These are phyloP conservation scores for Endocarpon pusillum DNA, from an alignment of 495 filamentous ascomycete genomes.

Conservation along the genomic window DNA sequence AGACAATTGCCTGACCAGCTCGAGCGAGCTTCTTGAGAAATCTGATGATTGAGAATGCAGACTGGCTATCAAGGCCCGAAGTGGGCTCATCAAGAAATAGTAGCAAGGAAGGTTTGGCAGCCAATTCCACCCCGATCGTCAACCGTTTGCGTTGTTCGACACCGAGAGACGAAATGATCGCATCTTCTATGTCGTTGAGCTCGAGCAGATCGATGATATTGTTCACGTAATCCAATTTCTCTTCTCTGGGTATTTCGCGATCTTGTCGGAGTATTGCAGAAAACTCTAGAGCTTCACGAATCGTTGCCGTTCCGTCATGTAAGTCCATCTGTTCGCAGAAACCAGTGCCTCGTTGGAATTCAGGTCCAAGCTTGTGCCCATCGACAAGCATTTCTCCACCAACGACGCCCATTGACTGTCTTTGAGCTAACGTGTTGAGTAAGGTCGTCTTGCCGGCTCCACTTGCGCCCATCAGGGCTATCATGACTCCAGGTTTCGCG, in stretches of 20 bases:
- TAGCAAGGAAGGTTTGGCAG: conserved; percentile 65
- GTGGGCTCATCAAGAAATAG: conserved; percentile 75
- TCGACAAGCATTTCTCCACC: conserved; percentile 64
- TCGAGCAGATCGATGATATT: conserved; percentile 44
- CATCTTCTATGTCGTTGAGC: conserved; percentile 36
- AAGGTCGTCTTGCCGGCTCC: conserved; percentile 74
- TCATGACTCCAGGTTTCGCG: conserved; percentile 65
- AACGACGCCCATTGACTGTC: conserved; percentile 55
- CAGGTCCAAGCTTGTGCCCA: conserved; percentile 43
- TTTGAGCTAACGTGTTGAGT: conserved; percentile 59
- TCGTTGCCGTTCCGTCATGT: conserved; percentile 49
- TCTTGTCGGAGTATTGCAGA: conserved; percentile 48
- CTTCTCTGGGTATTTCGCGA: conserved; percentile 24
- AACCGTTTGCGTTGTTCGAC: conserved; percentile 57
- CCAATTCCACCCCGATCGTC: conserved; percentile 86
- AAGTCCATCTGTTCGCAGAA: conserved; percentile 82
- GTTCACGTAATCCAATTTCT: conserved; percentile 44
- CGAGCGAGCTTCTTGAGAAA: conserved; percentile 72
- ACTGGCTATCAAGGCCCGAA: conserved; percentile 71
- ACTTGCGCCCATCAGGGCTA: conserved; percentile 69
- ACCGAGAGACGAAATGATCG: conserved; percentile 34
- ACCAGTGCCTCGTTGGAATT: conserved; percentile 69
- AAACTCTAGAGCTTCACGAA: conserved; percentile 50
- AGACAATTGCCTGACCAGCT: conserved; percentile 59
- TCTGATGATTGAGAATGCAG: conserved; percentile 63